phyloP scores from a whole-genome alignment of 75 land plant species.

The Pinus tabuliformis region DNA sequence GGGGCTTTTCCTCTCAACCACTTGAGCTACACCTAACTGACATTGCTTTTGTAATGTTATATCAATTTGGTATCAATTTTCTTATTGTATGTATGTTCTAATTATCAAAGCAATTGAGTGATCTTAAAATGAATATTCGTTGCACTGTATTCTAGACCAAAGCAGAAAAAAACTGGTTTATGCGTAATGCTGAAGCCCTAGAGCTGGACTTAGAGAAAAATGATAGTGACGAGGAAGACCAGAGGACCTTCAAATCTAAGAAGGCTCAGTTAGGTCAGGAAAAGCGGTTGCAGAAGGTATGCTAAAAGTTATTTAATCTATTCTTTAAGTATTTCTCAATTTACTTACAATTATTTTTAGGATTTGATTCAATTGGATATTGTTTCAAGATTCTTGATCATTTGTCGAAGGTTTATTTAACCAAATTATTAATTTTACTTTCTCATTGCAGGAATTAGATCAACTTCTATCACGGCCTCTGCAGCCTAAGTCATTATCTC shows the following conservation, averaged over 20 bases:
- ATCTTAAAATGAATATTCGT: not conserved
- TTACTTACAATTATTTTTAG: not conserved
- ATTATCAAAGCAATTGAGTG: not conserved
- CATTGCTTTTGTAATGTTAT: not conserved
- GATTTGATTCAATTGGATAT: not conserved
- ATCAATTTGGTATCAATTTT: not conserved
- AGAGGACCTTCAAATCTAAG: conserved; percentile 29
- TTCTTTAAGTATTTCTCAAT: not conserved
- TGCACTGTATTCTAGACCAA: conserved; percentile 46
- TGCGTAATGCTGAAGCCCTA: conserved; percentile 71
- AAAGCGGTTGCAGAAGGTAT: conserved; percentile 74
- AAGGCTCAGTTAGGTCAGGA: conserved; percentile 36
- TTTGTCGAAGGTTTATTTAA: not conserved
- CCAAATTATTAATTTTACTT: not conserved
- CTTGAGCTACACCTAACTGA: no score
- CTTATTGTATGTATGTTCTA: not conserved
- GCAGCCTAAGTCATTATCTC: conserved; percentile 79
- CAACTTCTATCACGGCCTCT: conserved; percentile 59
- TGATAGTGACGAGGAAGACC: conserved; percentile 73
- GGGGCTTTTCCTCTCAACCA: no score
- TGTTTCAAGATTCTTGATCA: conserved; percentile 1
- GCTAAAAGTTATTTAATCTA: not conserved
- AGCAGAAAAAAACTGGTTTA: conserved; percentile 77
- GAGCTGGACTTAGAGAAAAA: conserved; percentile 61
- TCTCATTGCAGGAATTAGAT: conserved; percentile 66